A percentile compares a stretch with the other conserved stretches of the same genome.
Evolutionary conservation across 495 filamentous ascomycete species (phyloP).

Genomic region (Aspergillus incahuasiensis): DNA sequence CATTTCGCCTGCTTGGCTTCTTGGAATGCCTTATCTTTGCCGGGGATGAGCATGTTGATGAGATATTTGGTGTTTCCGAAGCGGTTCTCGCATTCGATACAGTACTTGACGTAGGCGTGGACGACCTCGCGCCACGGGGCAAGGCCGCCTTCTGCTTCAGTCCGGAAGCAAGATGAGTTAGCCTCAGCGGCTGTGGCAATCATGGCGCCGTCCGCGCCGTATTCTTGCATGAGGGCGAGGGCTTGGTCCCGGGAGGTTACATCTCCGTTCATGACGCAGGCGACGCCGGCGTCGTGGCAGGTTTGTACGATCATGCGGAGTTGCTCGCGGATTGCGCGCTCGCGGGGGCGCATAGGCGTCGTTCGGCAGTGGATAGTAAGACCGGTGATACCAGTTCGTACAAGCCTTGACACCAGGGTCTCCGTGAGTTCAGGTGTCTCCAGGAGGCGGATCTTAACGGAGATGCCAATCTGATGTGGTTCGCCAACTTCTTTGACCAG

Average conservation of each 20-base stretch:
- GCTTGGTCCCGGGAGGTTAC: slow-evolving; percentile 67
- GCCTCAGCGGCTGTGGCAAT: slow-evolving; percentile 88
- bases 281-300: slow-evolving; percentile 77
- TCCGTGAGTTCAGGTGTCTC: slow-evolving; percentile 70
- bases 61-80: slow-evolving; percentile 89
- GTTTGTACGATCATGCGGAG: slow-evolving; percentile 71
- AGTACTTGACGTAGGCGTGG: slow-evolving; percentile 62
- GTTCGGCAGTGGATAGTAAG: slow-evolving; percentile 94
- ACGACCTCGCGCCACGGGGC: slow-evolving; percentile 71
- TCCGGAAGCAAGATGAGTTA: slow-evolving; percentile 79
- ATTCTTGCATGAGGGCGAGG: slow-evolving; percentile 62
- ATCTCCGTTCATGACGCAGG: slow-evolving; percentile 93
- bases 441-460: slow-evolving; percentile 89
- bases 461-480: slow-evolving; percentile 79
- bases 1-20: slow-evolving; percentile 53
- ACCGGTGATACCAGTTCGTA: slow-evolving; percentile 81
- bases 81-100: slow-evolving; percentile 75
- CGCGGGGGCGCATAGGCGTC: slow-evolving; percentile 87
- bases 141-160: slow-evolving; percentile 57
- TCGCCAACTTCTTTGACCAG: slow-evolving; percentile 73
- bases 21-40: slow-evolving; percentile 60
- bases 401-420: slow-evolving; percentile 66
- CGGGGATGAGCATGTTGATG: slow-evolving; percentile 77
- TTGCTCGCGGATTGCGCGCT: slow-evolving; percentile 81
- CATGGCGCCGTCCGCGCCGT: slow-evolving; percentile 88